Evolutionary conservation across 2,329 filamentous ascomycete species (phyloP).

Genomic region (Colletotrichum tofieldiae): DNA sequence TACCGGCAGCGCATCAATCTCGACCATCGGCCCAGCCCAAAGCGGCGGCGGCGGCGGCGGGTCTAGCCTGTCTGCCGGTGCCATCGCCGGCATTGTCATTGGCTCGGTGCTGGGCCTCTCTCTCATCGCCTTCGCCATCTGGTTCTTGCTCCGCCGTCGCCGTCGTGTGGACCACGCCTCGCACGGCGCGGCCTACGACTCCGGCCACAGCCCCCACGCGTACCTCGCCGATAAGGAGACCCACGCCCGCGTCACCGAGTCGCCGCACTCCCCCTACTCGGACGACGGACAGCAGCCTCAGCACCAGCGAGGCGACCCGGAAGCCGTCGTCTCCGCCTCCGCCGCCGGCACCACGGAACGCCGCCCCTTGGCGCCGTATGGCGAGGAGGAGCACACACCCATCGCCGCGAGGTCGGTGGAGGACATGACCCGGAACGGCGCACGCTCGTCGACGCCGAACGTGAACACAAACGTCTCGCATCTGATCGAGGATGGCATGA

Average conservation of each 20-base stretch:
- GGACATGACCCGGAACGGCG: conserved; percentile 19
- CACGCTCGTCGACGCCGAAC: conserved; percentile 34
- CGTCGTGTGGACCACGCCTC: conserved; percentile 46
- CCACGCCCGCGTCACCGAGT: conserved; percentile 54
- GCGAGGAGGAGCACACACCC: conserved; percentile 26
- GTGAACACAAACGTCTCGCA: conserved; percentile 62
- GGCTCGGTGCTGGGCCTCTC: conserved; percentile 57
- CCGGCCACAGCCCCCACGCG: conserved; percentile 49
- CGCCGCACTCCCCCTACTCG: conserved; percentile 61
- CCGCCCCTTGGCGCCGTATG: conserved; percentile 26
- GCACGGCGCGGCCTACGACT: conserved; percentile 49
- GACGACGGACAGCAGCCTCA: conserved; percentile 54
- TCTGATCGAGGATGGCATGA: conserved; percentile 74
- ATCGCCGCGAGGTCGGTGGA: conserved; percentile 25
- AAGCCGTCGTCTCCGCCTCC: conserved; percentile 6
- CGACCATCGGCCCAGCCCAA: neutral
- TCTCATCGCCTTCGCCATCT: conserved; percentile 57
- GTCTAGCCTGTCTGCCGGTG: conserved; percentile 57
- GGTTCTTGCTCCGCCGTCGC: conserved; percentile 60
- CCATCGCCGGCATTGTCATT: conserved; percentile 65
- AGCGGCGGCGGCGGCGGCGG: neutral
- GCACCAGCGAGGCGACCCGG: conserved; percentile 30
- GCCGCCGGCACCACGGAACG: conserved; percentile 17
- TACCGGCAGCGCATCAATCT: neutral
- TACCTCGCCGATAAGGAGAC: conserved; percentile 65